Evolutionary conservation across 352 stramenopile species (phyloP).

Genomic region (Thalassiosira oceanica): DNA sequence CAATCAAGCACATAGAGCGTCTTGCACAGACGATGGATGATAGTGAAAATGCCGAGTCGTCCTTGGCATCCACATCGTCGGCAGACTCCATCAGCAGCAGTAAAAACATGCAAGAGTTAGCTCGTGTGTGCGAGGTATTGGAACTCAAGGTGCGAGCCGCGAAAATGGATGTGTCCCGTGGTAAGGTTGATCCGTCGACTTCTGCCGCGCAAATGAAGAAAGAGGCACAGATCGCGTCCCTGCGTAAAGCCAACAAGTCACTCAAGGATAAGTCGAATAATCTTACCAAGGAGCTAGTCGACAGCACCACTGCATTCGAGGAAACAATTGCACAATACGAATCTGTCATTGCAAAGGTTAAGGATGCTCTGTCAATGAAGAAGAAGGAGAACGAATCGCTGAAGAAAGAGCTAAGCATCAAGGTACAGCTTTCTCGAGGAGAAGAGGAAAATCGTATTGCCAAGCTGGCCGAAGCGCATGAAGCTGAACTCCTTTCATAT

Average conservation of each 20-base stretch:
- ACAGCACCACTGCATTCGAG: conserved; percentile 23
- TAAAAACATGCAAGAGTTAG: conserved; percentile 11
- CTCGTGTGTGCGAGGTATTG: conserved; percentile 1
- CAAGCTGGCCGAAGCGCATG: not conserved
- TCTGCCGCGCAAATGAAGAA: too few species aligned
- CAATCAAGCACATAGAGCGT: conserved; percentile 1
- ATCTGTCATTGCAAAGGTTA: conserved; percentile 19
- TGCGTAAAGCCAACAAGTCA: conserved; percentile 9
- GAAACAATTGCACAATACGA: conserved; percentile 11
- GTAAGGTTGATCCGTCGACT: too few species aligned
- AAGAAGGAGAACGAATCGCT: conserved; percentile 17
- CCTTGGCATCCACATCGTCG: not conserved
- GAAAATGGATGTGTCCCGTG: conserved; percentile 14
- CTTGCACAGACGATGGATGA: conserved; percentile 1
- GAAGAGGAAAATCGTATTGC: not conserved
- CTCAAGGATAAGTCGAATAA: conserved; percentile 14
- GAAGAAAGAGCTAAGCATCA: conserved; percentile 2
- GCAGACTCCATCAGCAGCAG: conserved; percentile 1
- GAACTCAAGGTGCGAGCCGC: conserved; percentile 4
- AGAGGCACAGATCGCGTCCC: not conserved
- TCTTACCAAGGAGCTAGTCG: conserved; percentile 18
- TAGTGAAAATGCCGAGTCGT: not conserved
- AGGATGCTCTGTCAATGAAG: conserved; percentile 10
- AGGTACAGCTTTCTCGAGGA: too few species aligned
- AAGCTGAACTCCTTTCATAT: conserved; percentile 14